Conservation (phyloP, 2,329 filamentous ascomycete genomes). For the Mariannaea elegans region DNA sequence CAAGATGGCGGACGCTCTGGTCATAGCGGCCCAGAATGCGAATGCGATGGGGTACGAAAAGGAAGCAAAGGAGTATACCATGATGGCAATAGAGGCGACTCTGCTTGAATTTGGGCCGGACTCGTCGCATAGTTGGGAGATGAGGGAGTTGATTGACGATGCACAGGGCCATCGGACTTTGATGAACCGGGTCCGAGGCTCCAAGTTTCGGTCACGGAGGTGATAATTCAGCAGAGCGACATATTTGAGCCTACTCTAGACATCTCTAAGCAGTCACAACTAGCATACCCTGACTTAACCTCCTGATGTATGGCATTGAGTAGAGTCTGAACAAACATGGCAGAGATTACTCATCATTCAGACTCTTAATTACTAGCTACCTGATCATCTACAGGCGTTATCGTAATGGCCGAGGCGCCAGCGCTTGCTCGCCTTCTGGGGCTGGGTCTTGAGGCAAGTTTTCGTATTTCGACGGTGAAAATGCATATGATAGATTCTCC, state of each 20-base stretch:
- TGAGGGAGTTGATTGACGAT: constrained; percentile 2
- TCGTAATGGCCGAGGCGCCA: not conserved
- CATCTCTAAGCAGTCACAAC: too few species aligned
- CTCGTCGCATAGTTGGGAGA: not conserved
- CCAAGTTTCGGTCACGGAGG: too few species aligned
- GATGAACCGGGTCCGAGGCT: not conserved
- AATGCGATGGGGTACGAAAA: not conserved
- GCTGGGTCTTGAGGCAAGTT: constrained; percentile 21
- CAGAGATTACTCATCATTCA: not conserved
- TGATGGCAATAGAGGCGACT: not conserved
- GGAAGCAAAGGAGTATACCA: constrained; percentile 4
- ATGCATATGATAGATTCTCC: constrained; percentile 57
- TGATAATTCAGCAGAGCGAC: too few species aligned
- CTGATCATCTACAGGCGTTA: not conserved
- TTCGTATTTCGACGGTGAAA: constrained; percentile 44
- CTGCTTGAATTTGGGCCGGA: not conserved
- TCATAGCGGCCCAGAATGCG: not conserved
- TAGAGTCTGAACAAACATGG: not conserved
- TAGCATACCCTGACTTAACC: too few species aligned
- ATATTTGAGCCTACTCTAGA: too few species aligned
- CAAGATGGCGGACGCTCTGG: not conserved
- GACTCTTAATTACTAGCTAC: not conserved
- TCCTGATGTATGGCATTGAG: too few species aligned
- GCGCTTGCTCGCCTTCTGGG: constrained; percentile 13
- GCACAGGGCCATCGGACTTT: not conserved